Conservation (phyloP, 345 rosid species). For the Viola odorata region DNA sequence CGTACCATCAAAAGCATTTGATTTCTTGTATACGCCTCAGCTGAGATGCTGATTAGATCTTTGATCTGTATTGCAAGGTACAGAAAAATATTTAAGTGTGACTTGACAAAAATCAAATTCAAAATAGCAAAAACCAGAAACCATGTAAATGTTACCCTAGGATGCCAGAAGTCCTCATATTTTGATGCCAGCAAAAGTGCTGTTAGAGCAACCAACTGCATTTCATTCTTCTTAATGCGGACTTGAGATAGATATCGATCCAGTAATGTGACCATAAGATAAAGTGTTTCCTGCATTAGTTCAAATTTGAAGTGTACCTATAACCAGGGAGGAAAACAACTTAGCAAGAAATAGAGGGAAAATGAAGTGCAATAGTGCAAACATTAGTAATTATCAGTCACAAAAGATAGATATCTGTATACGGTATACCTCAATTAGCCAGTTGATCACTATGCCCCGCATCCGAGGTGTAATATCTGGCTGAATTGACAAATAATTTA, state of each 20-base stretch:
- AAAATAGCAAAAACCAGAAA: not conserved
- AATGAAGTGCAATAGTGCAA: slow-evolving; percentile 1
- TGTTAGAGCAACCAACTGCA: slow-evolving; percentile 93
- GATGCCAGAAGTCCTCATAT: slow-evolving; percentile 98
- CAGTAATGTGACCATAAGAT: slow-evolving; percentile 65
- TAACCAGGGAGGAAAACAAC: slow-evolving; percentile 12
- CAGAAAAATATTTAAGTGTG: slow-evolving; percentile 2
- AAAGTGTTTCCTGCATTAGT: slow-evolving; percentile 89
- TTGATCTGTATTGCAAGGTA: slow-evolving; percentile 48
- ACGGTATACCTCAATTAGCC: slow-evolving; percentile 89
- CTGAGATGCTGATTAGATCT: slow-evolving; percentile 83
- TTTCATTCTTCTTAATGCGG: slow-evolving; percentile 57
- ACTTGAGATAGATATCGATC: slow-evolving; percentile 83
- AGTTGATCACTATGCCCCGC: slow-evolving; percentile 87
- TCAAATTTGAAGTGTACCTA: slow-evolving; percentile 89
- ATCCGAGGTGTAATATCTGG: slow-evolving; percentile 57
- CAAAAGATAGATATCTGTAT: slow-evolving; percentile 9
- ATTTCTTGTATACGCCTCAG: slow-evolving; percentile 69
- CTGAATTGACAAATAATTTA: slow-evolving; percentile 55
- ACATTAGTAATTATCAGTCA: slow-evolving; percentile 6
- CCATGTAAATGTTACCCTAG: slow-evolving; percentile 47
- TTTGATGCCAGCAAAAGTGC: slow-evolving; percentile 83
- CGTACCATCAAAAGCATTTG: slow-evolving; percentile 75
- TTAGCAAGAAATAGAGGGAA: slow-evolving; percentile 6
- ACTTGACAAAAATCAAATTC: slow-evolving; percentile 1